These are phyloP conservation scores for Euphorbia peplus DNA, from an alignment of 345 rosid genomes.

Conservation along the genomic window DNA sequence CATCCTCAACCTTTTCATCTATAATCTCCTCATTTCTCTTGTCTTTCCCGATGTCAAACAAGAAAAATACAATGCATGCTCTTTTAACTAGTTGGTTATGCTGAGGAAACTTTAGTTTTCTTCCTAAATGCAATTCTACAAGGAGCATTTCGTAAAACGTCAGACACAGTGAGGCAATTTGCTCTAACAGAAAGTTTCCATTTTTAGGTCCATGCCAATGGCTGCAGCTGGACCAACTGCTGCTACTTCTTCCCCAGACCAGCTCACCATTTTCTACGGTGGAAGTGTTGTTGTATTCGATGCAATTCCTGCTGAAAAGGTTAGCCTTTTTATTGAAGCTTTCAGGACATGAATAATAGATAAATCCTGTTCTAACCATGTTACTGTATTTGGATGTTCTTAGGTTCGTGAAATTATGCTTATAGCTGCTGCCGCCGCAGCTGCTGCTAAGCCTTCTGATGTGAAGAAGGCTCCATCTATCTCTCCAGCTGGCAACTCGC, in stretches of 20 bases:
- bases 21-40: neutral
- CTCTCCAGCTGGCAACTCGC: conserved; percentile 39
- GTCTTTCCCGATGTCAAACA: neutral
- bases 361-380: neutral
- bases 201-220: conserved; percentile 33
- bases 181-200: neutral
- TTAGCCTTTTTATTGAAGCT: conserved; percentile 17
- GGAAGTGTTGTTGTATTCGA: conserved; percentile 74
- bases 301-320: conserved; percentile 70
- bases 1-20: neutral
- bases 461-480: conserved; percentile 37
- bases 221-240: conserved; percentile 36
- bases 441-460: conserved; percentile 42
- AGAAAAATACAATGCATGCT: neutral
- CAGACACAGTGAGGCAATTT: neutral
- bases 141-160: neutral
- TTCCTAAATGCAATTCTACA: neutral
- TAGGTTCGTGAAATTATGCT: conserved; percentile 72
- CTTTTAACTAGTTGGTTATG: neutral
- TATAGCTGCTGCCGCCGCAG: conserved; percentile 56
- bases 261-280: conserved; percentile 79
- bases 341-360: neutral
- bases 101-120: neutral
- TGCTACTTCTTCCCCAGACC: conserved; percentile 34
- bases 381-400: conserved; percentile 9